These are phyloP conservation scores for Tolypocladium guangdongense DNA, from an alignment of 2,329 filamentous ascomycete species.

Conservation along the genomic window DNA sequence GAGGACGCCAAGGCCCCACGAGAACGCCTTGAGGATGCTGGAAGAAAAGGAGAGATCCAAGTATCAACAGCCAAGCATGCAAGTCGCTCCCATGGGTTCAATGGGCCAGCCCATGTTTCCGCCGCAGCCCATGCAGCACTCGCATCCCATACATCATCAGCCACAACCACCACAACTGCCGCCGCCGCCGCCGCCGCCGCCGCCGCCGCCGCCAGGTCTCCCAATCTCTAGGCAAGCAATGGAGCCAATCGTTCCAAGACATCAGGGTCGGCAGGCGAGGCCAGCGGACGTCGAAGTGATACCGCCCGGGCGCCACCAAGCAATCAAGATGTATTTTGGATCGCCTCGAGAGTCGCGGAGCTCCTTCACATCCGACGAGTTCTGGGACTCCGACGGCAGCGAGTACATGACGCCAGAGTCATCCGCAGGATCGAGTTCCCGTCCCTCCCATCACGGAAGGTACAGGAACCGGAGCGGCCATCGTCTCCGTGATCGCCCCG, in stretches of 20 bases:
- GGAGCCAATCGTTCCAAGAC: neutral
- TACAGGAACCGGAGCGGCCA: slow-evolving; percentile 5
- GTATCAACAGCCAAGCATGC: neutral
- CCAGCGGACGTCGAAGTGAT: neutral
- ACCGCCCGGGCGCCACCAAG: neutral
- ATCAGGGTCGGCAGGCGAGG: neutral
- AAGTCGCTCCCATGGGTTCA: neutral
- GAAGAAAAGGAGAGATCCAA: slow-evolving; percentile 8
- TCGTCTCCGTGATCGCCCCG: slow-evolving; percentile 5
- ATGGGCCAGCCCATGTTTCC: neutral
- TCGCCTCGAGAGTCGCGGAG: slow-evolving; percentile 7
- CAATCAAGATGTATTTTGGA: neutral
- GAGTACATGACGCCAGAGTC: slow-evolving; percentile 9
- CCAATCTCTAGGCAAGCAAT: neutral
- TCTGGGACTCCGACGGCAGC: slow-evolving; percentile 3
- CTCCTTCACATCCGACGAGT: slow-evolving; percentile 4
- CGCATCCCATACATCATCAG: neutral
- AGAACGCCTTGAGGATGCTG: slow-evolving; percentile 18
- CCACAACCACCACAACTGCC: neutral
- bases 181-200: neutral
- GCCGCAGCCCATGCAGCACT: neutral
- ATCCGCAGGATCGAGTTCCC: slow-evolving; percentile 7
- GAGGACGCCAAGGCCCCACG: slow-evolving; percentile 22
- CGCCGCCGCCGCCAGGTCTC: neutral
- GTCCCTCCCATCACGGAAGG: slow-evolving; percentile 3